Base-by-base conservation (phyloP, 2,329 filamentous ascomycete species). In the Colletotrichum sp. region DNA sequence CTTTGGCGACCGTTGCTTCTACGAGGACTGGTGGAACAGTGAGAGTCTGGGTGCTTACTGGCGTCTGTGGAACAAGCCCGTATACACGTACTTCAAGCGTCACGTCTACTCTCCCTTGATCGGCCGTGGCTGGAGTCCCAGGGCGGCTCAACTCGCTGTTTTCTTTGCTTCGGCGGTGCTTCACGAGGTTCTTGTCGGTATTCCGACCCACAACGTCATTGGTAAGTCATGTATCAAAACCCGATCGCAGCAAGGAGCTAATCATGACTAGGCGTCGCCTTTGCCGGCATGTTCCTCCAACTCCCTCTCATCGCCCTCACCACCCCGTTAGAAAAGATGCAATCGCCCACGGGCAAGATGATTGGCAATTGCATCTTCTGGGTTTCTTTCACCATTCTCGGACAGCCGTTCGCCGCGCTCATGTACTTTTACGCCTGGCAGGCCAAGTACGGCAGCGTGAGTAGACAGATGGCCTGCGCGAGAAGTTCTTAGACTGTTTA, bases 391-490 rank as follows among this genome's bases (percentile, higher is more conserved):
- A 98, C 96, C 78, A 91, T 98, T 4, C 94, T 99, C 14, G 97
- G 97, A 5, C 97, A 99, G 87, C 97, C 97, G 1, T 91, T 98
- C 79, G 97, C 95, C 2, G 96, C 95, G 1, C 87, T 99, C 75
- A 89, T 98, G 83, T 99, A 99, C 84, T 99, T 98, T 84, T 98
- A 98, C 83, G 96, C 96, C 2, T 99, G 97, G 96, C 96, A 98
- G 86, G 95, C 95, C 71, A 98, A 98, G 87, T 98, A 98, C 82
- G 97, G 97, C 14, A 96, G 93, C 80, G 93, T 96, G 26, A 95
- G 90, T 78, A 87, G 86, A 78, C 82, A 83, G 68, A 76, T 77
- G 66, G 78, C 70, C 36, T 70, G 73, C 32, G 64, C 71, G 9
- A 58, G 43, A 34, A 64, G 21, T 48, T 55, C 43, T 3, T 69